Conservation (phyloP, 179 eudicot genomes). For the Sideroxylon spinosum region DNA sequence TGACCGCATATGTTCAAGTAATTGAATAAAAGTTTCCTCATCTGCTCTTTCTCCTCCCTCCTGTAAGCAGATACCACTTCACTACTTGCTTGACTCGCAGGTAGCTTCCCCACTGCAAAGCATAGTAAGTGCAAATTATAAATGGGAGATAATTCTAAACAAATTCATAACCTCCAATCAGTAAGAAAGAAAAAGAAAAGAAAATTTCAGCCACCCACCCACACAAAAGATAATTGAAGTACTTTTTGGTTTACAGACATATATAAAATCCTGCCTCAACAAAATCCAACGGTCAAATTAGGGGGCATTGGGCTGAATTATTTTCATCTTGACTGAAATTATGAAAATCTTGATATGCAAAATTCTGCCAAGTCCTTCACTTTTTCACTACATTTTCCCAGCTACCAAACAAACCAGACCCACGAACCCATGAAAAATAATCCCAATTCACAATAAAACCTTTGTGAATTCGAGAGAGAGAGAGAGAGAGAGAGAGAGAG, state of each 20-base stretch:
- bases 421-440: not conserved
- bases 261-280: not conserved
- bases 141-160: not conserved
- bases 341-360: not conserved
- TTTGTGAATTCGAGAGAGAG: not conserved
- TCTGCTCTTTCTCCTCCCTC: conserved; percentile 54
- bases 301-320: not conserved
- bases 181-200: not conserved
- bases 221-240: not conserved
- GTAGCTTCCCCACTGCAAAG: conserved; percentile 77
- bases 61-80: conserved; percentile 55
- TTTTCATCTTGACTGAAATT: not conserved
- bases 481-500: conserved; percentile 19
- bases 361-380: not conserved
- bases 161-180: conserved; percentile 5
- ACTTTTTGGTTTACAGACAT: not conserved
- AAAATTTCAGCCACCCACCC: not conserved
- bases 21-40: conserved; percentile 38
- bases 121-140: conserved; percentile 4
- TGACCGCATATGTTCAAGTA: conserved; percentile 47
- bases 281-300: not conserved
- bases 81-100: conserved; percentile 58
- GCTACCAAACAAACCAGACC: not conserved
- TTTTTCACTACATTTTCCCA: conserved; percentile 4
- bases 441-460: not conserved